phyloP scores from a whole-genome alignment of 139 green algal species.

The Micromonas pusilla region DNA sequence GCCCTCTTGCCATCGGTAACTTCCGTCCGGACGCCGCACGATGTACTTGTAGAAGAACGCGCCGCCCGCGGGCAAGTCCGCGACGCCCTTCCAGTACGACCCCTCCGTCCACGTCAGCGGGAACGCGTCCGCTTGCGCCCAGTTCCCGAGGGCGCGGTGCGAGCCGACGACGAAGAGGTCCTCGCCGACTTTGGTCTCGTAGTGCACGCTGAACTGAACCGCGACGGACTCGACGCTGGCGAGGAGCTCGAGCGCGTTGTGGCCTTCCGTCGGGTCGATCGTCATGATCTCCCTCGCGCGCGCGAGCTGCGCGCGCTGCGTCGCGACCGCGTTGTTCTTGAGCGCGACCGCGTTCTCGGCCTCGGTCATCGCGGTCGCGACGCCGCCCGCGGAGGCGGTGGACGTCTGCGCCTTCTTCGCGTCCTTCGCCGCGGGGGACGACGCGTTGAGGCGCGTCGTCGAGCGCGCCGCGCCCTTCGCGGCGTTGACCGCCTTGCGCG shows the following conservation, averaged over 20 bases:
- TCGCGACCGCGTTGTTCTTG: not conserved
- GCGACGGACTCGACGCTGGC: not conserved
- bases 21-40: not conserved
- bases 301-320: too few species aligned
- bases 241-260: not conserved
- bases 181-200: constrained; percentile 20
- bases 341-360: not conserved
- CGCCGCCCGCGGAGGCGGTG: not conserved
- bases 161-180: constrained; percentile 19
- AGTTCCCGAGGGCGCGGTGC: constrained; percentile 19
- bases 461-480: too few species aligned
- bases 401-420: too few species aligned
- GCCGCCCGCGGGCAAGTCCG: constrained; percentile 23
- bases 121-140: not conserved
- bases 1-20: constrained; percentile 26
- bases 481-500: too few species aligned
- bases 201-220: constrained; percentile 27
- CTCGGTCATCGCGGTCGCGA: not conserved
- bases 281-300: not conserved
- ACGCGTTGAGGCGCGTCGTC: too few species aligned
- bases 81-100: constrained; percentile 4
- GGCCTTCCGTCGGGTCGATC: not conserved
- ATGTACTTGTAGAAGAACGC: constrained; percentile 36
- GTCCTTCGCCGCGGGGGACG: too few species aligned
- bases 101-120: constrained; percentile 29